Percentiles rank a stretch among this genome's conserved stretches.
These are phyloP conservation scores for Ilex asprella DNA, from an alignment of 257 asterid species.

Conservation along the genomic window DNA sequence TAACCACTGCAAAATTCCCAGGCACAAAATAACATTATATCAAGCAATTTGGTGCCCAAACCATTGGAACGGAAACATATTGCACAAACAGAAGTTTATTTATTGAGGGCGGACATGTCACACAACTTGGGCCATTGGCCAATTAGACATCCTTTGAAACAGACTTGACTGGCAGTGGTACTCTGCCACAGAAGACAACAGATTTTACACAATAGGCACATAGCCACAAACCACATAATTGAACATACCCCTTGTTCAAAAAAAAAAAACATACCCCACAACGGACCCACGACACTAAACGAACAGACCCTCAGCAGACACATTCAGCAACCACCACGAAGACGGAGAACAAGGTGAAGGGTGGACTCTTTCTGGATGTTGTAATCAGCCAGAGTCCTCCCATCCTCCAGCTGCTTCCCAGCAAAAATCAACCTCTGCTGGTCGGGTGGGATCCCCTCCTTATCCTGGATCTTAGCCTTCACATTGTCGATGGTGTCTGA, in stretches of 20 bases:
- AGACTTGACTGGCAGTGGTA: too few species aligned
- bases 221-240: too few species aligned
- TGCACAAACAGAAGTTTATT: too few species aligned
- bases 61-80: too few species aligned
- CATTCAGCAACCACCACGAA: conserved; percentile 64
- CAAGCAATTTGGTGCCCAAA: too few species aligned
- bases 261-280: conserved; percentile 3
- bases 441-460: conserved; percentile 57
- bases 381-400: conserved; percentile 46
- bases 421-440: conserved; percentile 58
- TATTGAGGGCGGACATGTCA: too few species aligned
- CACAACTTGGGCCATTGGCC: too few species aligned
- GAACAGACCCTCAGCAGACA: background rate
- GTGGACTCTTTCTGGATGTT: conserved; percentile 71
- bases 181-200: too few species aligned
- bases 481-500: conserved; percentile 50
- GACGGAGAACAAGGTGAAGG: conserved; percentile 83
- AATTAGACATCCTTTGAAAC: too few species aligned
- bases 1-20: too few species aligned
- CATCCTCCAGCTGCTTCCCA: conserved; percentile 53
- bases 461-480: conserved; percentile 49
- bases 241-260: conserved; percentile 6
- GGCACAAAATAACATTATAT: too few species aligned
- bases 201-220: too few species aligned
- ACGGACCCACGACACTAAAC: background rate